A percentile compares a stretch with the other conserved stretches of the same genome.
Conservation (phyloP, 805 yeast species). For the Cyberlindnera euphorbiae region DNA sequence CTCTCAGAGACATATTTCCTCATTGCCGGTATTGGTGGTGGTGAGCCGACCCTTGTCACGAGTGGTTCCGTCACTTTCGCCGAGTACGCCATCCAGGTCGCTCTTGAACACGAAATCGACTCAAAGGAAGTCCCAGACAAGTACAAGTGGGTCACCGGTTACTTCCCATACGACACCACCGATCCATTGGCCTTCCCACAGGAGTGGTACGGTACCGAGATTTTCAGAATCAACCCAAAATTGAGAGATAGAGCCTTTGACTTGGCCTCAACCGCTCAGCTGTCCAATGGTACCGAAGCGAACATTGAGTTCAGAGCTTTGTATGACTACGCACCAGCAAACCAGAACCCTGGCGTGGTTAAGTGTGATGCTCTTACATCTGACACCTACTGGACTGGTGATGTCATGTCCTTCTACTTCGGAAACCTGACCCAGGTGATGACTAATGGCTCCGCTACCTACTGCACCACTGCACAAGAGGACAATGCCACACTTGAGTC, state of each 20-base stretch:
- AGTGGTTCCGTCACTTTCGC: constrained; percentile 15
- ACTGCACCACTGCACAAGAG: constrained; percentile 15
- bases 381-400: constrained; percentile 15
- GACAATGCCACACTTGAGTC: constrained; percentile 15
- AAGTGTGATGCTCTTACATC: constrained; percentile 13
- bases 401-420: constrained; percentile 11
- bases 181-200: constrained; percentile 13
- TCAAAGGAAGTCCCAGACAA: constrained; percentile 9
- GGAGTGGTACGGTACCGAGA: constrained; percentile 15
- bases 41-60: constrained; percentile 13
- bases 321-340: constrained; percentile 15
- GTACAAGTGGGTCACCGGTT: constrained; percentile 16
- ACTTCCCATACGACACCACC: constrained; percentile 15
- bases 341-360: constrained; percentile 8
- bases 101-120: constrained; percentile 12
- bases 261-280: constrained; percentile 7
- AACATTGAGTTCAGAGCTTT: constrained; percentile 10
- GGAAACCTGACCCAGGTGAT: constrained; percentile 13
- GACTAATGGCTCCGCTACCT: constrained; percentile 14
- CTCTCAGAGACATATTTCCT: constrained; percentile 13
- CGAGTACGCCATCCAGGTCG: constrained; percentile 15
- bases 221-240: constrained; percentile 11
- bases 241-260: constrained; percentile 12
- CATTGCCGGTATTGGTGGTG: constrained; percentile 15
- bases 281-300: constrained; percentile 10